Evolutionary conservation across 495 filamentous ascomycete species (phyloP), one percentile per base, ranked within the genome.

Genomic region (Podospora sp.): DNA sequence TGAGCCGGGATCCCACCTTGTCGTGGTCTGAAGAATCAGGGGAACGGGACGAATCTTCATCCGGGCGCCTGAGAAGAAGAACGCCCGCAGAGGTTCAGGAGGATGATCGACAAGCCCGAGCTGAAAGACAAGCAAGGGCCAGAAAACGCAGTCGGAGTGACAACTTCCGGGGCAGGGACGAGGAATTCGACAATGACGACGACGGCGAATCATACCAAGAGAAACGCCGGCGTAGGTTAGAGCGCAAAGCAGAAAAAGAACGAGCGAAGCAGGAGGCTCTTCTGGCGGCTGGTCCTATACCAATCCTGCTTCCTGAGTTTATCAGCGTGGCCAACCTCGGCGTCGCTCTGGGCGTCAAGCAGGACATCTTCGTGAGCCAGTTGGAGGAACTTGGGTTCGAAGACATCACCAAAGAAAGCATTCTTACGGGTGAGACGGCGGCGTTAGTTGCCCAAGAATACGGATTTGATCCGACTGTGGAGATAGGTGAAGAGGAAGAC

Each of bases 391-490:
- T 95, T 72, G 96, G 96, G 0, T 99, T 97, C 71, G 91, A 94
- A 68, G 88, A 92, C 40, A 86, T 93, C 14, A 85, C 82, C 36
- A 82, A 90, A 64, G 92, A 91, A 63, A 91, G 93, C 71, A 85
- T 99, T 35, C 83, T 99, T 66, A 92, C 95, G 65, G 88, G 91
- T 14, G 96, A 99, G 77, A 93, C 89, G 65, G 93, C 95, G 18
- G 93, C 92, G 6, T 81, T 98, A 71, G 89, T 99, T 68, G 95
- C 93, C 20, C 87, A 90, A 72, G 96, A 99, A 75, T 97, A 93
- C 75, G 92, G 93, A 57, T 98, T 89, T 73, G 94, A 98, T 69
- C 91, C 96, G 9, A 90, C 92, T 22, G 87, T 94, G n/a, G 91
- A 95, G 36, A 76, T 76, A 1, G 86, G 83, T 22, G 84, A 85